Evolutionary conservation across 1,284 basidiomycete species (phyloP), one percentile per base, ranked within the genome.

Genomic region (Cutaneotrichosporon sp.): DNA sequence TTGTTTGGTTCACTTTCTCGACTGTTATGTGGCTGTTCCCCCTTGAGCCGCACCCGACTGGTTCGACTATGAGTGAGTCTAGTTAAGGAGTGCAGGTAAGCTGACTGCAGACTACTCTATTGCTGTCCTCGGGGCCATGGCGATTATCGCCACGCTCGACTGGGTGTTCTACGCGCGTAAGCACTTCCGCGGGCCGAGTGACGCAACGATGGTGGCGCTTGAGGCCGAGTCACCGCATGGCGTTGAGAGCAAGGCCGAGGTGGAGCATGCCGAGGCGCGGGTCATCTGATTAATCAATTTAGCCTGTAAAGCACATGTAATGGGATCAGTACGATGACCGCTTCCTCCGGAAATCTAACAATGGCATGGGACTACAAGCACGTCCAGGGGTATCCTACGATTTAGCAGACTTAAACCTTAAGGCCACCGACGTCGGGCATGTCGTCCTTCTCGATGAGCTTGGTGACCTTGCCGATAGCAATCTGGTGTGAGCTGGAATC

Each of bases 381-480:
- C 49, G 49, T 22, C 21, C 9, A 11, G 22, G 49, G 49, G 49
- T 31, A 51, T 51, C 9, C 11, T 31, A 51, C 49, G 9, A 26
- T 5, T 51, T 26, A 5, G 49, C 22, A 18, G 1, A 26, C 30
- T 46, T 46, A 46, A 9, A 40, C 53, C 53, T 31, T 34, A n/a
- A 58, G 56, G 56, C 42, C 56, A n/a, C 18, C 56, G 5, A 58
- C 31, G 56, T 58, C 32, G 30, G 56, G 56, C 42, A 58, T 34
- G 56, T 58, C 80, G 32, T 78, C 77, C n/a, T 63, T 65, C 63
- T 78, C 71, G 59, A 81, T 72, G 31, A 82, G 64, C 69, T 79
- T 78, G 26, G 73, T 79, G 38, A 79, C 73, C 63, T 80, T 78
- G 65, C 94, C 94, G 69, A 97, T 96, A 9, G 92, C 93, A 53